A percentile compares a stretch with the other conserved stretches of the same genome.
These are phyloP conservation scores for Amanita pallidorosea DNA, from an alignment of 768 basidiomycete genomes.

Conservation along the genomic window DNA sequence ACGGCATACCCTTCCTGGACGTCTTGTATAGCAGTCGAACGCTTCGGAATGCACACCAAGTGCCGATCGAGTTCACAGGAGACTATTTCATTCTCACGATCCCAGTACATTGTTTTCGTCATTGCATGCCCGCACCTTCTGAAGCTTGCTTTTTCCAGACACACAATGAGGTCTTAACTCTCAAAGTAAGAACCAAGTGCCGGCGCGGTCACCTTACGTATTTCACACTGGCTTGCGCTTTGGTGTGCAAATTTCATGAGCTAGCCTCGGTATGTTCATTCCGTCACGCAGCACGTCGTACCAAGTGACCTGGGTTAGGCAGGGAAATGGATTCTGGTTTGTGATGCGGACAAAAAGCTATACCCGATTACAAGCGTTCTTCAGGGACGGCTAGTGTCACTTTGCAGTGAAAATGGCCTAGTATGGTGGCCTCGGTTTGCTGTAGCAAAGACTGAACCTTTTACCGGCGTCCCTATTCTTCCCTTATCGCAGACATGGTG, in stretches of 20 bases:
- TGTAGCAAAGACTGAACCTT: not conserved
- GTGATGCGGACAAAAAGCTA: not conserved
- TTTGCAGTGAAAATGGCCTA: not conserved
- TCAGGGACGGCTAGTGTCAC: not conserved
- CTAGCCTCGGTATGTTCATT: not conserved
- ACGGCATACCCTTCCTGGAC: not conserved
- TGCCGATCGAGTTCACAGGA: not conserved
- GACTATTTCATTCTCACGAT: not conserved
- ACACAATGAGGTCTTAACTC: too few species aligned
- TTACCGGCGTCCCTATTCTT: not conserved
- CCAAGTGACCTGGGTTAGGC: not conserved
- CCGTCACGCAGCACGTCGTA: not conserved
- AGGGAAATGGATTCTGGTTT: not conserved
- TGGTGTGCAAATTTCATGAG: too few species aligned
- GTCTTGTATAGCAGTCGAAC: not conserved
- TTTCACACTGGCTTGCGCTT: not conserved
- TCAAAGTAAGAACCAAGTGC: not conserved
- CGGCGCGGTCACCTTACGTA: not conserved
- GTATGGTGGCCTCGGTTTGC: not conserved
- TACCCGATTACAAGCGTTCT: not conserved
- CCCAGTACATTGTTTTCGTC: not conserved
- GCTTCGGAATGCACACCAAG: not conserved
- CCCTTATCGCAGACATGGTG: not conserved
- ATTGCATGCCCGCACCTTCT: not conserved
- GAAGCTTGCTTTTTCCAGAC: too few species aligned